Percentiles rank a stretch among this genome's conserved stretches.
These are phyloP conservation scores for Talaromyces trachyspermus DNA, from an alignment of 495 filamentous ascomycete species.

Conservation along the genomic window DNA sequence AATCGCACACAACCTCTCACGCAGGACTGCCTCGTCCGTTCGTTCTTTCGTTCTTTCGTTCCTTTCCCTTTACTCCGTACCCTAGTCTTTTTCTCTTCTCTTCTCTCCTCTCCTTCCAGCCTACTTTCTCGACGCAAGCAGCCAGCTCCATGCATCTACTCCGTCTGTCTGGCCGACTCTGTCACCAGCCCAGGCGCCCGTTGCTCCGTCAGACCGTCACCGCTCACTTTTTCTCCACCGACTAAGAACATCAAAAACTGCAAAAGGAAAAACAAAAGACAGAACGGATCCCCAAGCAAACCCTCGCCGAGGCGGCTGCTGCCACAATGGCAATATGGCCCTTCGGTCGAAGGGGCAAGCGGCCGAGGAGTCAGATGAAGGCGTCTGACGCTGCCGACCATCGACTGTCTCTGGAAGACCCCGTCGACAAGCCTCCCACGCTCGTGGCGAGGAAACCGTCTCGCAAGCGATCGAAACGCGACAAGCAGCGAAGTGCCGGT, in stretches of 20 bases:
- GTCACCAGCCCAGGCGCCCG: slow-evolving; percentile 5
- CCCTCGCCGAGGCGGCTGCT: no score
- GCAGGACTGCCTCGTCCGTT: no score
- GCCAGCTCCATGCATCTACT: slow-evolving; percentile 7
- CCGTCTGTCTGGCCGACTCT: neutral
- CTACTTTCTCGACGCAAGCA: slow-evolving; percentile 10
- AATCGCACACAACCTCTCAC: no score
- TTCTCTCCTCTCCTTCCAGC: slow-evolving; percentile 7
- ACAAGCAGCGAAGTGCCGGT: slow-evolving; percentile 18
- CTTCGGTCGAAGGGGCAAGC: slow-evolving; percentile 60
- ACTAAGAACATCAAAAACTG: neutral
- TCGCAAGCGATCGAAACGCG: slow-evolving; percentile 34
- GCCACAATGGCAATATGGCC: slow-evolving; percentile 69
- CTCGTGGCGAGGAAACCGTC: slow-evolving; percentile 33
- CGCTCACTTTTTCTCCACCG: neutral
- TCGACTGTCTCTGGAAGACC: slow-evolving; percentile 19
- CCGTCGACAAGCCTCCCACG: slow-evolving; percentile 8
- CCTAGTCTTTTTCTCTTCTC: slow-evolving; percentile 8
- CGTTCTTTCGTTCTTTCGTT: slow-evolving; percentile 11
- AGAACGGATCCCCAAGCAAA: neutral
- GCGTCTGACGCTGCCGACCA: slow-evolving; percentile 24
- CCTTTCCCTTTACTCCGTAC: slow-evolving; percentile 8
- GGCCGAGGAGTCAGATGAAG: slow-evolving; percentile 39
- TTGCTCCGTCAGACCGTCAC: slow-evolving; percentile 19
- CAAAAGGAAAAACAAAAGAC: neutral